Evolutionary conservation across 768 basidiomycete genomes (phyloP), one percentile per base, ranked within the genome.

Genomic region (Coprinellus micaceus): DNA sequence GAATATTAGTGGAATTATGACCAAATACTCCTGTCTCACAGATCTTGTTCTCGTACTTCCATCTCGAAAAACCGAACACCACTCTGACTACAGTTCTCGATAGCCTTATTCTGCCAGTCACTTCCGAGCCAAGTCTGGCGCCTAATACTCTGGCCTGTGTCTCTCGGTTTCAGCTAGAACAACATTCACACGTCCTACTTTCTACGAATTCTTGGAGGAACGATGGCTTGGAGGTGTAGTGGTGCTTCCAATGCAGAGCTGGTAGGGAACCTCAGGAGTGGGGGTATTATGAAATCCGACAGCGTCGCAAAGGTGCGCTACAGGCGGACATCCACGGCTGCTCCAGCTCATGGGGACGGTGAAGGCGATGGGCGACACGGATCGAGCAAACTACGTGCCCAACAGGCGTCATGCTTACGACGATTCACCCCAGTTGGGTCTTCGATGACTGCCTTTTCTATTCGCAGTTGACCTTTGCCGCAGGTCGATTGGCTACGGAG

Each of bases 191-290:
- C 13, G n/a, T 43, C n/a, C n/a, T 9, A 43, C n/a, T 19, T 19
- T 28, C 28, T 43, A 15, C 40, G 40, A 7, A 9, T 43, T 17
- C 40, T 43, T 5, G 40, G 15, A 7, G 15, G 11, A 41, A 58
- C 30, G 25, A 94, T 94, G 92, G 92, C 92, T 37, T 94, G 92
- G 93, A 78, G 80, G 28, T 88, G 87, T 66, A 80, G 74, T 40
- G 93, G 92, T 22, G 69, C 65, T 10, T 82, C 82, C 3, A 95
- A 93, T 64, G 63, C 70, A 17, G 88, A 91, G 61, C 84, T 97
- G 44, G 77, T 97, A 56, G 61, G 73, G 22, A 93, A 92, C 69
- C 73, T 97, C 74, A 62, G 67, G 3, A 68, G 62, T 36, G 70
- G 75, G 48, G 77, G 76, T 2, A 83, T 91, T 36, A 76, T 91